Base-by-base conservation (phyloP, 169 alveolate genomes). In the Besnoitia besnoiti region DNA sequence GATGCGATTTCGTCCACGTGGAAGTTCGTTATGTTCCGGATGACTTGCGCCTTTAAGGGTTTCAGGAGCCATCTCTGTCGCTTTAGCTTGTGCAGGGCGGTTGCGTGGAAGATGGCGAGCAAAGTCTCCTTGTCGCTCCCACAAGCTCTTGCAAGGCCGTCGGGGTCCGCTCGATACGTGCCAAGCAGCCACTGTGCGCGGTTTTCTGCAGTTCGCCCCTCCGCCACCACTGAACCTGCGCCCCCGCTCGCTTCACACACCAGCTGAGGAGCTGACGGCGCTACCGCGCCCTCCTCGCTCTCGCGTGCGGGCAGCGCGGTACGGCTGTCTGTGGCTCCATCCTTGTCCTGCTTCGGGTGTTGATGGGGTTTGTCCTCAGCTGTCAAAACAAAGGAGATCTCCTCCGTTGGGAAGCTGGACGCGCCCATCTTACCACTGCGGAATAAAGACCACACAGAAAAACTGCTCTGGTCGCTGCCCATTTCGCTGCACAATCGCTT, bases 31-130 rank as follows among this genome's bases (percentile, higher is more conserved):
- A 77, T 42, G 40, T 42, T 24, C 59, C 40, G 59, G 19, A 77
- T 3, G 49, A 77, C 59, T 24, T 37, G 35, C 87, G 37, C 87
- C 61, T 40, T 77, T 55, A 77, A 24, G 27, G 82, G 82, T 30
- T 73, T 73, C 82, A 73, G 82, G 27, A 73, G 82, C 82, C 82
- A 73, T 19, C 82, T 73, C 14, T 37, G 46, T 1, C 82, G 40
- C 44, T 24, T n/a, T n/a, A 73, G 82, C 46, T 42, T 73, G 82
- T 73, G 82, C 19, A 73, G 47, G 0, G 47, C 82, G 12, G 82
- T 37, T 30, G 46, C 47, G 8, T 42, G 39, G 82, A 73, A 73
- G n/a, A 73, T 8, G 24, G 82, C 46, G 16, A 73, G 8, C 14
- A 21, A 42, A n/a, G 24, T 37, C 39, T 73, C n/a, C n/a, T 37